These are phyloP conservation scores for Ampelocalamus luodianensis DNA, from an alignment of 176 grass and related monocot genomes.

Conservation along the genomic window DNA sequence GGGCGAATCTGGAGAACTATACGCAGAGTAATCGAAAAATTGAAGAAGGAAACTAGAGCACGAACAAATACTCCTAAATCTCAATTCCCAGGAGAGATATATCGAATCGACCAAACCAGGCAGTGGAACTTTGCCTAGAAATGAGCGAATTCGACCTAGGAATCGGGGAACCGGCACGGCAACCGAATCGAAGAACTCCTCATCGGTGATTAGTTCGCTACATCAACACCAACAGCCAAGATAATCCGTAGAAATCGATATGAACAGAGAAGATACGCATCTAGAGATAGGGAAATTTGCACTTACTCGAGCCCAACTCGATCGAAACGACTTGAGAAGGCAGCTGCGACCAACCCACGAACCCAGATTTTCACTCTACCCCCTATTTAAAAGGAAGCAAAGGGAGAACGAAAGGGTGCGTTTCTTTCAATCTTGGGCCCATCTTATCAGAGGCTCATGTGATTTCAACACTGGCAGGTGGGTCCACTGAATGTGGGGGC, in stretches of 20 bases:
- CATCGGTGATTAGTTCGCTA: neutral
- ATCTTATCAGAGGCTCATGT: neutral
- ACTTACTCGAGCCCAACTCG: slow-evolving; percentile 9
- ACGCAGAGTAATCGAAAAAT: neutral
- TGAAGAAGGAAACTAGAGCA: neutral
- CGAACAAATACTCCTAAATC: neutral
- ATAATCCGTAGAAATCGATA: neutral
- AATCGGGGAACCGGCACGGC: neutral
- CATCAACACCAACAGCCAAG: neutral
- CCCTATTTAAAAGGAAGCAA: slow-evolving; percentile 15
- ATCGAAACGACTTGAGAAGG: neutral
- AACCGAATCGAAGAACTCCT: neutral
- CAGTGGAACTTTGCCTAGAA: neutral
- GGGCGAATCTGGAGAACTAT: neutral
- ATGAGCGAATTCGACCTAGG: neutral
- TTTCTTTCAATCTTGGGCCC: neutral
- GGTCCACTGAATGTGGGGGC: too few relatives aligned
- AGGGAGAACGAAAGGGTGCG: neutral
- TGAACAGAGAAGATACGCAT: neutral
- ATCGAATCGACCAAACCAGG: neutral
- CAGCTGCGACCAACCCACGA: neutral
- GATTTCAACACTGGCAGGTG: too few relatives aligned
- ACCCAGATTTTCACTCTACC: neutral
- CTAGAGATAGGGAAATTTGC: neutral
- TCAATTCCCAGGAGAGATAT: neutral